Evolutionary conservation across 169 alveolate genomes (phyloP), one percentile per base, ranked within the genome.

Genomic region (Cardiosporidium cionae): DNA sequence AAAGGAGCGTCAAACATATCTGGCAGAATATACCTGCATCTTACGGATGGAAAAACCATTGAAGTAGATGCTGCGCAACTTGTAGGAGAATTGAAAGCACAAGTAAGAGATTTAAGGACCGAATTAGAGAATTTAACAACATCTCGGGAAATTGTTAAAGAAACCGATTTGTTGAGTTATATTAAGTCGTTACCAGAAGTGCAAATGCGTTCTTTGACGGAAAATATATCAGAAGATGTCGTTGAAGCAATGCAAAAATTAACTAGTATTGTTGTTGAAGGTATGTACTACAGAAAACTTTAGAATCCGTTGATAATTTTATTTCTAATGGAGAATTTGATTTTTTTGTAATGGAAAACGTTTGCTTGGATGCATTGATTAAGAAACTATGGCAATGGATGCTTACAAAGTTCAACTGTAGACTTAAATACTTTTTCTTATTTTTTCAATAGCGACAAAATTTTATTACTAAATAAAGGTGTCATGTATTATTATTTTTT

Each of bases 241-340:
- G 53, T 87, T 28, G 90, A 87, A 64, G 92, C 92, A 31, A 86
- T 88, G 76, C 79, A 84, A 29, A 73, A 70, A 80, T 78, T 86
- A 32, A 82, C 58, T 16, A 44, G 27, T 44, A 44, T 44, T 44
- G 58, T 44, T 44, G 58, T 44, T 44, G 58, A 44, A 16, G 58
- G 58, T 44, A n/a, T n/a, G n/a, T n/a, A n/a, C n/a, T n/a, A n/a
- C n/a, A n/a, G n/a, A n/a, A n/a, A n/a, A n/a, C n/a, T n/a, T n/a
- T n/a, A n/a, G n/a, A n/a, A n/a, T n/a, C n/a, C n/a, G n/a, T n/a
- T n/a, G n/a, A n/a, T n/a, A n/a, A n/a, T n/a, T n/a, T n/a, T n/a
- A n/a, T n/a, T n/a, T n/a, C n/a, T n/a, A n/a, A n/a, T n/a, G n/a
- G n/a, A n/a, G n/a, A n/a, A n/a, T n/a, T n/a, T n/a, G n/a, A n/a